Evolutionary conservation across 306 rosid genomes (phyloP).

Genomic region (Lathyrus oleraceus): DNA sequence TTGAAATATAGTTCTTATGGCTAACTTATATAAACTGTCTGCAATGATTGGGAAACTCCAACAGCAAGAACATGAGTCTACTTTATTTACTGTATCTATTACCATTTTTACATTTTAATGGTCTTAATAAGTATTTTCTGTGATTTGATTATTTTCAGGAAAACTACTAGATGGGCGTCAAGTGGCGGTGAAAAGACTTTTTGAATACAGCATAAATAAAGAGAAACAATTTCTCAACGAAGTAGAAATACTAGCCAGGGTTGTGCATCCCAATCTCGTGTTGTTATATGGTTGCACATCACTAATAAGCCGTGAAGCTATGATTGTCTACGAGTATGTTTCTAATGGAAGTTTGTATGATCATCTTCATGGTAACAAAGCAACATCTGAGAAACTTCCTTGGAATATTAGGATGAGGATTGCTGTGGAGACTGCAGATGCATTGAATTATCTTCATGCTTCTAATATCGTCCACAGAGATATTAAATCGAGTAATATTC

Average conservation of each 20-base stretch:
- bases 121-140: slow-evolving; percentile 12
- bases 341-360: slow-evolving; percentile 80
- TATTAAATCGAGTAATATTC: slow-evolving; percentile 76
- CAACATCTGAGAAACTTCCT: slow-evolving; percentile 47
- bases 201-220: slow-evolving; percentile 59
- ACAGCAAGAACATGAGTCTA: too few species aligned
- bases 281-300: slow-evolving; percentile 84
- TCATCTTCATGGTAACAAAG: slow-evolving; percentile 65
- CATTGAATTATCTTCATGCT: slow-evolving; percentile 72
- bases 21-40: too few species aligned
- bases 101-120: neutral
- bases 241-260: slow-evolving; percentile 49
- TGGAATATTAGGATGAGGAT: slow-evolving; percentile 68
- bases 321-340: slow-evolving; percentile 76
- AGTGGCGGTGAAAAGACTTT: slow-evolving; percentile 79
- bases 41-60: too few species aligned
- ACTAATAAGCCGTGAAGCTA: slow-evolving; percentile 68
- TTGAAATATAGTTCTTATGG: neutral
- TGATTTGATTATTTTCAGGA: slow-evolving; percentile 45
- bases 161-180: slow-evolving; percentile 67
- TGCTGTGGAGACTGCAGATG: slow-evolving; percentile 79
- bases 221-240: slow-evolving; percentile 77
- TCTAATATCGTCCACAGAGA: slow-evolving; percentile 74
- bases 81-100: too few species aligned
- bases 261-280: slow-evolving; percentile 70